Conservation (phyloP, 371 early-diverging fungal genomes). For the Phascolomyces articulosus region DNA sequence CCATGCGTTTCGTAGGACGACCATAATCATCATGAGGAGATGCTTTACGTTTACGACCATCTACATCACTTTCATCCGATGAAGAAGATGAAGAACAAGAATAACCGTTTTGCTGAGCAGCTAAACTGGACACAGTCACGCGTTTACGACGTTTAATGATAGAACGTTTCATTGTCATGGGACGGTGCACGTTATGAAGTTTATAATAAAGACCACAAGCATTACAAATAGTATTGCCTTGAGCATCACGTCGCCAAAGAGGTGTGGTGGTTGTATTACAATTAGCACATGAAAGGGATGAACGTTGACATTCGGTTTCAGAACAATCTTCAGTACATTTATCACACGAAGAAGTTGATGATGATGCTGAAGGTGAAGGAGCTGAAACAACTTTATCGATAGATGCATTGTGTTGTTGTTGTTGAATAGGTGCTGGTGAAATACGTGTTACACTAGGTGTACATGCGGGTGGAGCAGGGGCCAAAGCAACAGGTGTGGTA, state of each 20-base stretch:
- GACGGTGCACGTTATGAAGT: constrained; percentile 68
- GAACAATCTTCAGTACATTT: constrained; percentile 1
- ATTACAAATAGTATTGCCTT: constrained; percentile 75
- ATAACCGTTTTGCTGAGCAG: constrained; percentile 22
- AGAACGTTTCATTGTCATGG: constrained; percentile 55
- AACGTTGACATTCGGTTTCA: background rate
- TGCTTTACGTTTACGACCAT: constrained; percentile 18
- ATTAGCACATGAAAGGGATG: constrained; percentile 62
- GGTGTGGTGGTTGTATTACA: constrained; percentile 81
- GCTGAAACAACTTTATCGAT: background rate
- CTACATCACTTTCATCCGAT: constrained; percentile 7
- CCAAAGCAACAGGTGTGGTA: constrained; percentile 30
- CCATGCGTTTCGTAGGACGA: constrained; percentile 23
- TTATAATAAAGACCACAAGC: constrained; percentile 84
- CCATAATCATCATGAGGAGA: constrained; percentile 10
- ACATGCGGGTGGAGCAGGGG: constrained; percentile 30
- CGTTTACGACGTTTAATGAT: constrained; percentile 61
- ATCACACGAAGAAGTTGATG: constrained; percentile 1
- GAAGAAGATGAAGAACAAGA: constrained; percentile 8
- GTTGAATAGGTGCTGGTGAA: constrained; percentile 1
- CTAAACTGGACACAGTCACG: constrained; percentile 28
- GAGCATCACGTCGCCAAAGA: constrained; percentile 78
- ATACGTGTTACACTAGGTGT: constrained; percentile 7
- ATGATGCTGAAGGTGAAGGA: background rate
- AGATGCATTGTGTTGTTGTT: background rate